Evolutionary conservation across 176 grass and related monocot species (phyloP).

Genomic region (Zoysia pacifica): DNA sequence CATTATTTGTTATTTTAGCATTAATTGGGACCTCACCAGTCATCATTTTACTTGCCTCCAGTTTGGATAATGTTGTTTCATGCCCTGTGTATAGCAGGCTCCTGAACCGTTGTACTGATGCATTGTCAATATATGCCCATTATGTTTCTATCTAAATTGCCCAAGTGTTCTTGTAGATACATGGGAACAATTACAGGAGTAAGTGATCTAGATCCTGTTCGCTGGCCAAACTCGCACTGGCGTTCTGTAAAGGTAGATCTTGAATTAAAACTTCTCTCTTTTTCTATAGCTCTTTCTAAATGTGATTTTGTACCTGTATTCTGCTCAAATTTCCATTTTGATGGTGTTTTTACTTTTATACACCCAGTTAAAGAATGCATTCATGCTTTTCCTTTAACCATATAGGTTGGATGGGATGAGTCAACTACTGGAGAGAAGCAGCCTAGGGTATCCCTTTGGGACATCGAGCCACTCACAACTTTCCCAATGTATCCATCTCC

Average conservation of each 20-base stretch:
- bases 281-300: background rate
- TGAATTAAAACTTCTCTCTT: constrained; percentile 30
- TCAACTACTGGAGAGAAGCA: constrained; percentile 94
- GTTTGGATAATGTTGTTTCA: constrained; percentile 5
- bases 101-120: background rate
- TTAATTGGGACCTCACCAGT: background rate
- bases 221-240: constrained; percentile 96
- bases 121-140: constrained; percentile 20
- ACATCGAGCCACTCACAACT: constrained; percentile 93
- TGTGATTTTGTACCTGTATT: background rate
- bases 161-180: constrained; percentile 55
- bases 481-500: constrained; percentile 96
- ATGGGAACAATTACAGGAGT: constrained; percentile 99
- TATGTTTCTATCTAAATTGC: constrained; percentile 20
- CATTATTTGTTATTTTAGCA: constrained; percentile 3
- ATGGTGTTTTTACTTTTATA: constrained; percentile 21
- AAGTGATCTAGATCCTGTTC: constrained; percentile 84
- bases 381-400: constrained; percentile 24
- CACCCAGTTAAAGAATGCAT: constrained; percentile 6
- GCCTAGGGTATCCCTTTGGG: constrained; percentile 95
- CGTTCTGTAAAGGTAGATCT: constrained; percentile 88
- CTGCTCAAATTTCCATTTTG: background rate
- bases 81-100: background rate
- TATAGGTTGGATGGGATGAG: constrained; percentile 98
- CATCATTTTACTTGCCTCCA: constrained; percentile 24